Conservation (phyloP, 495 filamentous ascomycete species). For the Penicillium turbatum region DNA sequence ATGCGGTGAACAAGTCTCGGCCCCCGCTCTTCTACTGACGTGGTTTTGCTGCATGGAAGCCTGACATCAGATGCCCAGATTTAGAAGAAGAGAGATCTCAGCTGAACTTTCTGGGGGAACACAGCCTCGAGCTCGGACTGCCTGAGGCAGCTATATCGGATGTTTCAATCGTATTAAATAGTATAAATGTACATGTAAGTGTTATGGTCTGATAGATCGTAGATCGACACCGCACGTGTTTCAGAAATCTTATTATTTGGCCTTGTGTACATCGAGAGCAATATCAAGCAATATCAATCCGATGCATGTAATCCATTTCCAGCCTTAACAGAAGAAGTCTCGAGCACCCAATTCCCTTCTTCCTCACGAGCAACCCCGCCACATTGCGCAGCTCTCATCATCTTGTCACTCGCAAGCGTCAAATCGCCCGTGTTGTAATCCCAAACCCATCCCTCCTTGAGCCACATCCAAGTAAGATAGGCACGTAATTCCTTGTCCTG, state of each 20-base stretch:
- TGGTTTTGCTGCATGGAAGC: slow-evolving; percentile 24
- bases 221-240: not conserved
- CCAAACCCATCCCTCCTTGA: slow-evolving; percentile 80
- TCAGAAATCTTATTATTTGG: not conserved
- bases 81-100: no score
- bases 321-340: slow-evolving; percentile 35
- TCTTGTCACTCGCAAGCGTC: slow-evolving; percentile 49
- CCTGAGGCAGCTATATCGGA: not conserved
- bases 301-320: slow-evolving; percentile 26
- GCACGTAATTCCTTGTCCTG: slow-evolving; percentile 85
- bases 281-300: slow-evolving; percentile 6
- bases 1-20: slow-evolving; percentile 13
- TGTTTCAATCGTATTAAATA: no score
- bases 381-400: slow-evolving; percentile 54
- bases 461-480: slow-evolving; percentile 87
- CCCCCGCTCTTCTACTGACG: slow-evolving; percentile 15
- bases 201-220: not conserved
- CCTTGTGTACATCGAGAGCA: not conserved
- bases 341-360: slow-evolving; percentile 44
- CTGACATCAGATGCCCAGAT: slow-evolving; percentile 1
- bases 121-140: not conserved
- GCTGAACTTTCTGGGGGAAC: not conserved
- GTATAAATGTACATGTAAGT: no score
- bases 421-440: slow-evolving; percentile 65
- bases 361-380: slow-evolving; percentile 63